Base-by-base conservation (phyloP, 169 alveolate species). In the Cryptosporidium parvum region DNA sequence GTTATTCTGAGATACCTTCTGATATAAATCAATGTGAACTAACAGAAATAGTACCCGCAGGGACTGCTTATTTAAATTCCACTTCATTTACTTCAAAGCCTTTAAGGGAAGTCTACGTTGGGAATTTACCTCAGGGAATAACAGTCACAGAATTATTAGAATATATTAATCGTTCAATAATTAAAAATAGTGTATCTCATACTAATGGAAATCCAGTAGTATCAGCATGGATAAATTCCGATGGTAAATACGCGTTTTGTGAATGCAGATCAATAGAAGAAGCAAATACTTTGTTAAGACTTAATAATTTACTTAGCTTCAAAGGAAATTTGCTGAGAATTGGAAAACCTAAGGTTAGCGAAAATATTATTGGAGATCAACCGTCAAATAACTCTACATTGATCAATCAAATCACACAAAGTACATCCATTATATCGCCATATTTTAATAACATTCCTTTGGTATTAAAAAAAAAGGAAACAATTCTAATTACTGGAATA, bases 251-350 rank as follows among this genome's bases (percentile, higher is more conserved):
- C 91, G 99, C 98, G 31, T 97, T 97, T 93, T 96, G 97, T 16
- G 99, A 97, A 86, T 96, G 97, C 85, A 86, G 99, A 45, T 94
- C 99, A 31, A 94, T 97, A 75, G 99, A 97, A 92, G 99, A 97
- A 84, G 99, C 99, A 8, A 93, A 91, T 62, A 37, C 44, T 31
- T 93, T 93, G 33, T 80, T 93, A 59, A 72, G 85, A 69, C 91
- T 93, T 37, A 93, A 93, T 72, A 93, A 93, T 37, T 73, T 53
- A 42, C 45, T 80, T 45, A 80, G 62, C 45, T 29, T 80, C 8
- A 80, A 80, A 31, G 89, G 89, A 9, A 37, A 80, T 80, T 12
- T 80, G 14, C 68, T 80, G 1, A 35, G 75, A 42, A 80, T 80
- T n/a, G 89, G 89, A n/a, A 80, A 44, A 39, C 89, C 89, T 18